A percentile compares a stretch with the other conserved stretches of the same genome.
These are phyloP conservation scores for Posidonia oceanica DNA, from an alignment of 116 monocot species.

Conservation along the genomic window DNA sequence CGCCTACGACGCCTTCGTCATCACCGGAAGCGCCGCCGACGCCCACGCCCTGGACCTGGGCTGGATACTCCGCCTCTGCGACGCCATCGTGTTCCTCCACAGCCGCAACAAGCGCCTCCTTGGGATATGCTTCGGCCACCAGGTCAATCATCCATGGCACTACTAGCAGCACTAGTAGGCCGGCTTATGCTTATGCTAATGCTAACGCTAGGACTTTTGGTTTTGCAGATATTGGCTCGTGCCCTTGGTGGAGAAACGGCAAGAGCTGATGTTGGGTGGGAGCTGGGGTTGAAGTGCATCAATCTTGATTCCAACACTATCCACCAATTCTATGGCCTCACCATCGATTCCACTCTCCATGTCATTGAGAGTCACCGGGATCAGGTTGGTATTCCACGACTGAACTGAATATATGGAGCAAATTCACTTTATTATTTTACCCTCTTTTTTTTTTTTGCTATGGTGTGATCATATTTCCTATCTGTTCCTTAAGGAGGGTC, in stretches of 20 bases:
- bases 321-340: slow-evolving; percentile 7
- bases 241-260: slow-evolving; percentile 32
- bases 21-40: slow-evolving; percentile 30
- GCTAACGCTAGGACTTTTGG: no score
- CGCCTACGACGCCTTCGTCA: slow-evolving; percentile 21
- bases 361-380: slow-evolving; percentile 35
- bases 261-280: slow-evolving; percentile 26
- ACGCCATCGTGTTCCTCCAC: slow-evolving; percentile 14
- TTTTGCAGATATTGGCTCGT: slow-evolving; percentile 11
- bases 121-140: slow-evolving; percentile 39
- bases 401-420: no score
- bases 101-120: slow-evolving; percentile 13
- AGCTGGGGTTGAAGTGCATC: slow-evolving; percentile 30
- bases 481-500: no score
- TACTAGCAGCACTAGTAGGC: no score
- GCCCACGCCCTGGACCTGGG: slow-evolving; percentile 16
- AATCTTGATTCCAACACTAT: slow-evolving; percentile 9
- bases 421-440: no score
- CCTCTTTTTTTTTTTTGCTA: no score
- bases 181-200: no score
- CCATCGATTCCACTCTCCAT: slow-evolving; percentile 4
- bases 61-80: slow-evolving; percentile 22
- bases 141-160: slow-evolving; percentile 10
- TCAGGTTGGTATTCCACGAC: slow-evolving; percentile 12
- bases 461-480: no score